These are phyloP conservation scores for Chamaecyparis obtusa DNA, from an alignment of 75 land plant species.

Conservation along the genomic window DNA sequence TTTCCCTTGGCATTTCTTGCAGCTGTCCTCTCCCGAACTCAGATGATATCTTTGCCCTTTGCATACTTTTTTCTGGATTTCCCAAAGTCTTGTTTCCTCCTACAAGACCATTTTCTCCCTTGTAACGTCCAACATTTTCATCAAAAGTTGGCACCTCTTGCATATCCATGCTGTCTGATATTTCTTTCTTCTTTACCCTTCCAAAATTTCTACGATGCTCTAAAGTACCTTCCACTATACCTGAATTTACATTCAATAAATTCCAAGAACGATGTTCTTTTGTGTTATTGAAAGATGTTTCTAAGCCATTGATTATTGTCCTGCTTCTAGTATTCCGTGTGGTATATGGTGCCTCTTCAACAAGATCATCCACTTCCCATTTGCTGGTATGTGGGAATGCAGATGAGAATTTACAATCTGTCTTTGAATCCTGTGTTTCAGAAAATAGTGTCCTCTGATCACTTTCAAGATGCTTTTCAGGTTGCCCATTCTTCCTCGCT, in stretches of 20 bases:
- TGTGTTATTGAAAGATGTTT: background rate
- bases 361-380: constrained; percentile 9
- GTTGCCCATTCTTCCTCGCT: constrained; percentile 13
- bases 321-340: constrained; percentile 11
- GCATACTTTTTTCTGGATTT: background rate
- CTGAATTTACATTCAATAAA: background rate
- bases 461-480: constrained; percentile 7
- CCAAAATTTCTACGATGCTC: constrained; percentile 1
- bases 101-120: background rate
- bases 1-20: constrained; percentile 7
- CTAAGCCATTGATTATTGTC: background rate
- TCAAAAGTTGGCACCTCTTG: background rate
- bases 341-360: background rate
- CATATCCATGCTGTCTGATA: background rate
- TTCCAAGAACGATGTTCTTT: background rate
- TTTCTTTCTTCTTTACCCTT: constrained; percentile 4
- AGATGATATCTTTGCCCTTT: background rate
- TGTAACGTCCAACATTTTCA: background rate
- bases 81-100: background rate
- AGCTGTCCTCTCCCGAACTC: background rate
- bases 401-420: background rate
- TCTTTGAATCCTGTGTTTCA: background rate
- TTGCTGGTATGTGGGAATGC: background rate
- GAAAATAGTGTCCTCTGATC: background rate
- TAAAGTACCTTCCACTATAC: background rate